Base-by-base conservation (phyloP, 768 basidiomycete species). In the Sistotremastrum niveocremeum region DNA sequence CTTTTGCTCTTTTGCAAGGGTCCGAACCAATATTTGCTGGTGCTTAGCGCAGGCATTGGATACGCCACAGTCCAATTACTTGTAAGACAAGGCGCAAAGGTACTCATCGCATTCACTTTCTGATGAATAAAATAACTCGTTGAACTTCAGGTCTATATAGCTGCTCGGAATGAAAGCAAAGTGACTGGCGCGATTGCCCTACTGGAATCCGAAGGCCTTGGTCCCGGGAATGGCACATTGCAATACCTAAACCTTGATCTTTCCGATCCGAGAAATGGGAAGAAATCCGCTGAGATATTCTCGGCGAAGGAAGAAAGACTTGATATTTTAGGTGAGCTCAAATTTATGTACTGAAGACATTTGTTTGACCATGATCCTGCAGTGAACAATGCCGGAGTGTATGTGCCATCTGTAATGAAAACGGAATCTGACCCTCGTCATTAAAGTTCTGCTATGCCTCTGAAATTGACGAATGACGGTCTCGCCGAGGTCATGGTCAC, bases 321-420 rank as follows among this genome's bases (percentile, higher is more conserved):
- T 28, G 49, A 55, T 37, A 49, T 52, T 1, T 4, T 55, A 8
- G 34, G 44, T 45, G 10, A 44, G 37, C 20, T 20, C 34, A 34
- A 6, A 8, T 7, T 10, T 12, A 20, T 20, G 20, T 20, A 20
- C 20, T 20, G 20, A 20, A 20, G 20, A 20, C 20, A 20, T 20
- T 20, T 20, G 20, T 20, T 20, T 20, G 20, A 20, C 20, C 20
- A 20, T 20, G 20, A 20, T 20, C 20, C 20, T 12, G 6, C 20
- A 77, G 77, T 78, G 28, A 76, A 77, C 50, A 80, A 80, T 48
- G 77, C 73, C 29, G 72, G 58, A 11, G 46, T 66, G 77, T 77
- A 48, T 53, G 68, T 38, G 20, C 20, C 20, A 9, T 44, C 28
- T 33, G 10, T n/a, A 20, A 20, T 20, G 20, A 20, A 20, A 20